Evolutionary conservation across 805 yeast species (phyloP), one percentile per base, ranked within the genome.

Genomic region (Lipomyces lipofer): DNA sequence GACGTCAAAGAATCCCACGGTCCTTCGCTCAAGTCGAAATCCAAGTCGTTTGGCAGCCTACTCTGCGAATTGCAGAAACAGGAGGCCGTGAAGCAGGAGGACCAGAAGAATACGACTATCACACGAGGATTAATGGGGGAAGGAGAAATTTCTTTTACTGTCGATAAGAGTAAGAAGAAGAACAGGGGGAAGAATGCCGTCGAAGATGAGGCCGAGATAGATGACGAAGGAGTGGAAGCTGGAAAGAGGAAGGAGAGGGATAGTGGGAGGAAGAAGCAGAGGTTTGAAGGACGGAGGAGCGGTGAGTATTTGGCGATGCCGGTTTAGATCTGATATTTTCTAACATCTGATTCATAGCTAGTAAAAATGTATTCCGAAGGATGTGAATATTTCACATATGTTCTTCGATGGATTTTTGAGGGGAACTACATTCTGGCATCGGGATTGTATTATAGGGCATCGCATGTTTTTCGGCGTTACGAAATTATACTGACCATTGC

Each of bases 101-200:
- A 32, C 19, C 39, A 35, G 24, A 43, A 47, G 33, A 43, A 43
- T 17, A 43, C 46, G 27, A 28, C 49, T 38, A 43, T 57, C 9
- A 46, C 61, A 6, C 19, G 58, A 12, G 56, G 58, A 5, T 25
- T 40, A 19, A 56, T 51, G 56, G 61, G 61, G 24, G 61, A 57
- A 19, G 56, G 61, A 29, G 60, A 57, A 29, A 54, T 57, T 22
- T 56, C 61, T 15, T 57, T 57, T 30, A 57, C 56, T 21, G 55
- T 49, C 15, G 54, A 50, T 27, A 43, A 40, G 8, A 44, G 29
- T 3, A 55, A 57, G 43, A 55, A 54, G 40, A 43, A 49, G 46
- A n/a, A n/a, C n/a, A 43, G 27, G 24, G 43, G 29, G 27, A 35
- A 33, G 24, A 39, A 36, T 10, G 48, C n/a, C 15, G 17, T 29